Conservation (phyloP, 805 yeast species). For the Candida krabiensis region DNA sequence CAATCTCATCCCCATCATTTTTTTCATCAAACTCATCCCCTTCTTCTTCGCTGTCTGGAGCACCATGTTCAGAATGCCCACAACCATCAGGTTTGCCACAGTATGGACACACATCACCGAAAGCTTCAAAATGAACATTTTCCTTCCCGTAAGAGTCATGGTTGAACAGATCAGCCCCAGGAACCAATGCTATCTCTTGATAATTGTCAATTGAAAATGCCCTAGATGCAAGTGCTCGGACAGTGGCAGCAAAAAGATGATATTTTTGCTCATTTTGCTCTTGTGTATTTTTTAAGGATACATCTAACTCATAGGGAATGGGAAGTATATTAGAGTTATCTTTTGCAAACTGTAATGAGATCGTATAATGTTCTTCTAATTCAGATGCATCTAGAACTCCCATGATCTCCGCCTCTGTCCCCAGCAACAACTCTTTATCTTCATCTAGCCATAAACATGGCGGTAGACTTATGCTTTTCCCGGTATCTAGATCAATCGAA, state of each 20-base stretch:
- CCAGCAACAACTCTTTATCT: constrained; percentile 48
- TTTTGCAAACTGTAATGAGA: constrained; percentile 43
- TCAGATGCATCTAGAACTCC: constrained; percentile 57
- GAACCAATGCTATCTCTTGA: constrained; percentile 77
- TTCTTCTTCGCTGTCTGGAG: constrained; percentile 30
- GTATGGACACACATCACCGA: constrained; percentile 36
- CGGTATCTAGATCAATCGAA: constrained; percentile 43
- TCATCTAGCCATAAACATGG: constrained; percentile 63
- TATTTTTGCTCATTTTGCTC: constrained; percentile 33
- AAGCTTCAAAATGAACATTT: constrained; percentile 64
- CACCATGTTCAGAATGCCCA: constrained; percentile 31
- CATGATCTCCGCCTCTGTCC: constrained; percentile 61
- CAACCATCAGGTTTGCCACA: constrained; percentile 35
- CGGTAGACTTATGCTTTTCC: constrained; percentile 44
- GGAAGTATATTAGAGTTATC: constrained; percentile 28
- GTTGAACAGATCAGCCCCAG: constrained; percentile 89
- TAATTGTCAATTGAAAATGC: constrained; percentile 79
- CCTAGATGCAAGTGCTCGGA: constrained; percentile 67
- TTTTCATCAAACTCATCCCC: constrained; percentile 26
- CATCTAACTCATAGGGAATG: constrained; percentile 38
- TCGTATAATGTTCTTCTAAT: constrained; percentile 38
- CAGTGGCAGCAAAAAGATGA: constrained; percentile 53
- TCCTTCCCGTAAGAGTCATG: constrained; percentile 57
- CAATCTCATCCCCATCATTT: constrained; percentile 26
- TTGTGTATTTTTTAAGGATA: constrained; percentile 12